Base-by-base conservation (phyloP, 176 grass and related monocot genomes). In the Canna indica region DNA sequence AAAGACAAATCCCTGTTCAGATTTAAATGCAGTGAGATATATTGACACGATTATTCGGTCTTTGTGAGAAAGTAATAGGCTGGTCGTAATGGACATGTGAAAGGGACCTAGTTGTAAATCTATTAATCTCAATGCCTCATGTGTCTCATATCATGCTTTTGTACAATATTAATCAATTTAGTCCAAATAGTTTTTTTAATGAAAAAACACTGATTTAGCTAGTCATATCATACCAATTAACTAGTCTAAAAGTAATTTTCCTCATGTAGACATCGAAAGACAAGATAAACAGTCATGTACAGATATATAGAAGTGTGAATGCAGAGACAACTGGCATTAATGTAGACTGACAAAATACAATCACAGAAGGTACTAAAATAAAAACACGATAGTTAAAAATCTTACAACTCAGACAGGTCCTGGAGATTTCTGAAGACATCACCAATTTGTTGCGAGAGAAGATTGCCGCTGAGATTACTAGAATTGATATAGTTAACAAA, bases 401-500 rank as follows among this genome's bases (percentile, higher is more conserved):
- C 79, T 67, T 87, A 97, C 88, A 97, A 74, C 53, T 54, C 79
- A 87, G 83, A 80, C 76, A 90, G 81, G 73, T 38, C 78, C 81
- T 77, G 78, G 80, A 90, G 84, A 63, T 90, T 83, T 24, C 81
- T 61, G 20, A 96, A 91, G 61, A 81, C 78, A 84, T 91, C 83
- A 73, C 85, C 85, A 71, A 96, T 75, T 79, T 86, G 54, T 85
- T 88, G 85, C 56, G 79, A 86, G 59, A 96, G 80, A 36, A 48
- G 81, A 66, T 96, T 96, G 65, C 82, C 63, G 87, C 91, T 91
- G 46, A 96, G 34, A 80, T 96, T 96, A 79, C 91, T 96, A 75
- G 13, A 29, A 61, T 32, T 72, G n/a, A 72, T 58, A 26, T 62
- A 67, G 46, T 16, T 36, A 44, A 11, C 73, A 72, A 17, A 69